phyloP scores from a whole-genome alignment of 352 stramenopile genomes.

The Globisporangium barbulae region DNA sequence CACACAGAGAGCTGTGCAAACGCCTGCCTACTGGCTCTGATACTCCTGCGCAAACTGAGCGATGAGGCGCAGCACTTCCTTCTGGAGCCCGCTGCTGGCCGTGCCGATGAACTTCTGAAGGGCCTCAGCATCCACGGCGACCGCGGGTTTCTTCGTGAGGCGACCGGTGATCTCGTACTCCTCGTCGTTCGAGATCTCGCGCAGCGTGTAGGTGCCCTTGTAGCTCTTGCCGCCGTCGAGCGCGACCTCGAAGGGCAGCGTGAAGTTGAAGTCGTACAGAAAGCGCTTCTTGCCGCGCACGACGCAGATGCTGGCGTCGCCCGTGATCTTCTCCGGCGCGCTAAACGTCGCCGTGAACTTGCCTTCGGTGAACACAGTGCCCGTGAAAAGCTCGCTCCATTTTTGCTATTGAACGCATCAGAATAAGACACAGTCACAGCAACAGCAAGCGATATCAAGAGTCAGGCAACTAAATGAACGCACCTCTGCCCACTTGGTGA shows the following conservation, averaged over 20 bases:
- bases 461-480: not conserved
- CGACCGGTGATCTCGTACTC: slow-evolving; percentile 79
- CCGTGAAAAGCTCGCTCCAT: slow-evolving; percentile 50
- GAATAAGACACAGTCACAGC: not conserved
- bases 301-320: slow-evolving; percentile 86
- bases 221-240: slow-evolving; percentile 41
- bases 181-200: slow-evolving; percentile 86
- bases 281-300: slow-evolving; percentile 87
- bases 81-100: slow-evolving; percentile 48
- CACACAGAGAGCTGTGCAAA: not conserved
- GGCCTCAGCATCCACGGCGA: slow-evolving; percentile 34
- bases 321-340: slow-evolving; percentile 65
- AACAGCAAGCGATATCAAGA: not conserved
- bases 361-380: slow-evolving; percentile 35
- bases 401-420: slow-evolving; percentile 34
- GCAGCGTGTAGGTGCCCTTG: slow-evolving; percentile 70
- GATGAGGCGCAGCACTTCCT: slow-evolving; percentile 63
- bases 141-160: slow-evolving; percentile 49
- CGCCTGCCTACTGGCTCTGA: slow-evolving; percentile 50
- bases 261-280: slow-evolving; percentile 86
- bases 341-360: slow-evolving; percentile 45
- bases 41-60: slow-evolving; percentile 59
- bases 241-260: slow-evolving; percentile 64
- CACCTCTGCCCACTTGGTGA: slow-evolving; percentile 82
- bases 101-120: slow-evolving; percentile 51